Evolutionary conservation across 441 rosid genomes (phyloP).

Genomic region (Populus hybrid): DNA sequence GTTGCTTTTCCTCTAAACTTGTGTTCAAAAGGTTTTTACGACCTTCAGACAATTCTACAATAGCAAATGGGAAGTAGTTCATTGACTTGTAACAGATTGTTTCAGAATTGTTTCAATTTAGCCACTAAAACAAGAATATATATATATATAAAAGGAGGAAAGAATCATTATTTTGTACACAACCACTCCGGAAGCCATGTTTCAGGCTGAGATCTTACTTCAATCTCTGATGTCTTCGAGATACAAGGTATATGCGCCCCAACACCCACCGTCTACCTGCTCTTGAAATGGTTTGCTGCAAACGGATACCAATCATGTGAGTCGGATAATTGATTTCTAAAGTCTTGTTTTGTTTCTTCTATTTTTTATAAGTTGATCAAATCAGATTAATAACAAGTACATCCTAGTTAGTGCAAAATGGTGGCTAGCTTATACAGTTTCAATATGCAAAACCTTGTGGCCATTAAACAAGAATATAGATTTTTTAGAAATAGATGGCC

Average conservation of each 20-base stretch:
- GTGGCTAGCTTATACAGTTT: neutral
- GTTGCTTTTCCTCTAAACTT: neutral
- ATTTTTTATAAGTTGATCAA: neutral
- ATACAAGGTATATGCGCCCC: conserved; percentile 79
- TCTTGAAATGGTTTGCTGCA: conserved; percentile 55
- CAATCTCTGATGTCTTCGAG: conserved; percentile 48
- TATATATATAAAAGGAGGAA: conserved; percentile 6
- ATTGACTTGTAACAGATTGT: neutral
- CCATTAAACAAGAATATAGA: too few relatives aligned
- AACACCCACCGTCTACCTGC: conserved; percentile 80
- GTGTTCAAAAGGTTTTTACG: too few relatives aligned
- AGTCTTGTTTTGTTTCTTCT: too few relatives aligned
- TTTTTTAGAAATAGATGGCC: too few relatives aligned
- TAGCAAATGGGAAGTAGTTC: neutral
- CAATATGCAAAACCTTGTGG: neutral
- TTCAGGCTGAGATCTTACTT: conserved; percentile 25
- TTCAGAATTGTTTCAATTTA: neutral
- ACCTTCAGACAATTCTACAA: neutral
- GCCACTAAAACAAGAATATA: neutral
- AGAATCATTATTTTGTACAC: conserved; percentile 26
- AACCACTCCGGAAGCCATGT: neutral
- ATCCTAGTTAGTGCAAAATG: neutral
- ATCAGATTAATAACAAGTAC: neutral
- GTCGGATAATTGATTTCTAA: neutral
- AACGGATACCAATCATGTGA: conserved; percentile 3